A percentile compares a stretch with the other conserved stretches of the same genome.
Evolutionary conservation across 371 early-diverging fungal genomes (phyloP).

Genomic region (Lichtheimia hyalospora): DNA sequence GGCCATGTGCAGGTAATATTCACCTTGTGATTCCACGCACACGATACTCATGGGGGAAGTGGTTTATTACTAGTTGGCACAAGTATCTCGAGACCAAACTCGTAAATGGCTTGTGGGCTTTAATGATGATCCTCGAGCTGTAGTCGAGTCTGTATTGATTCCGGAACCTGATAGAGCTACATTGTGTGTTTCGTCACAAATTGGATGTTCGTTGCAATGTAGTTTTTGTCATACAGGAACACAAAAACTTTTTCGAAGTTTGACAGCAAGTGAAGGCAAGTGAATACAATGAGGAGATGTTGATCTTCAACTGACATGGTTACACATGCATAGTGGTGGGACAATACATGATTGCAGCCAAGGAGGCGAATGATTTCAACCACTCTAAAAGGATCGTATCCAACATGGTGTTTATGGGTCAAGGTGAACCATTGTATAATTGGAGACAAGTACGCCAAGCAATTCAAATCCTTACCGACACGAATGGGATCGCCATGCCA

Average conservation of each 20-base stretch:
- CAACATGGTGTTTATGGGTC: slow-evolving; percentile 93
- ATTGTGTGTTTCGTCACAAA: slow-evolving; percentile 87
- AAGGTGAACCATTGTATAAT: slow-evolving; percentile 46
- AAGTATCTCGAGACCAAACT: slow-evolving; percentile 11
- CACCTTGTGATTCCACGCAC: not conserved
- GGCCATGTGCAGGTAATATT: slow-evolving; percentile 56
- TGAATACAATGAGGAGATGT: not conserved
- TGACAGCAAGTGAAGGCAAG: slow-evolving; percentile 14
- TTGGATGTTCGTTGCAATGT: slow-evolving; percentile 88
- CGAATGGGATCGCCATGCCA: slow-evolving; percentile 65
- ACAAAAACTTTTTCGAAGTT: slow-evolving; percentile 11
- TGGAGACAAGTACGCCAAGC: slow-evolving; percentile 68
- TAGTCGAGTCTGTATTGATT: slow-evolving; percentile 71
- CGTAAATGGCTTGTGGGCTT: slow-evolving; percentile 22
- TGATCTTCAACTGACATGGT: not conserved
- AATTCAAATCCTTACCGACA: slow-evolving; percentile 72
- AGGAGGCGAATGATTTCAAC: slow-evolving; percentile 61
- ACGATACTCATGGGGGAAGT: no score
- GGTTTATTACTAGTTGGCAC: slow-evolving; percentile 7
- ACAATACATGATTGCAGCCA: slow-evolving; percentile 79
- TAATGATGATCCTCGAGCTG: slow-evolving; percentile 49
- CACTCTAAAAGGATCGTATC: slow-evolving; percentile 41
- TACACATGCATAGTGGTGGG: slow-evolving; percentile 71
- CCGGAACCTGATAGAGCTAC: slow-evolving; percentile 74
- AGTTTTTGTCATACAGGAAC: slow-evolving; percentile 94